phyloP scores from a whole-genome alignment of 1,284 basidiomycete genomes.

The Malassezia dermatis region DNA sequence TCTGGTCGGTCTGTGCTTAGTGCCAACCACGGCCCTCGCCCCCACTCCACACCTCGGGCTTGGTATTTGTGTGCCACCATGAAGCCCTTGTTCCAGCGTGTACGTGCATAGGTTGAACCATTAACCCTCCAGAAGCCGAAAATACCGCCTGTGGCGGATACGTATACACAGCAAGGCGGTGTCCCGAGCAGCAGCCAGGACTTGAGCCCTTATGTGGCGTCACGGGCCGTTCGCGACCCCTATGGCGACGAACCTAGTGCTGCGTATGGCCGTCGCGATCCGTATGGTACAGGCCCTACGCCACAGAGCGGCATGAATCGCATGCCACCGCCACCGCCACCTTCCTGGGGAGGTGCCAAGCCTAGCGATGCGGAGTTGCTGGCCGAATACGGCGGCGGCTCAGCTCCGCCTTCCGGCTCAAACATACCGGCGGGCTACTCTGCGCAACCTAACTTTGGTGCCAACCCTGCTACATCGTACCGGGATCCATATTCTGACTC shows the following conservation, averaged over 20 bases:
- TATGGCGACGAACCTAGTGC: not conserved
- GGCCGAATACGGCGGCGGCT: slow-evolving; percentile 40
- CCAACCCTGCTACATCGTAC: not conserved
- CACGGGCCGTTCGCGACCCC: not conserved
- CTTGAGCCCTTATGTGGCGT: slow-evolving; percentile 1
- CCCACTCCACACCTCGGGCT: slow-evolving; percentile 1
- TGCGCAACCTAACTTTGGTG: not conserved
- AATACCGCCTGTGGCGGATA: slow-evolving; percentile 6
- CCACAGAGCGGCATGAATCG: not conserved
- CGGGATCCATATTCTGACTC: slow-evolving; percentile 3
- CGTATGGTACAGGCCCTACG: not conserved
- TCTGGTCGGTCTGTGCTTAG: not conserved
- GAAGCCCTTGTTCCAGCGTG: slow-evolving; percentile 12
- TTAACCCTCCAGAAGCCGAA: slow-evolving; percentile 1
- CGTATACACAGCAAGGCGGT: not conserved
- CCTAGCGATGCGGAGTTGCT: slow-evolving; percentile 30
- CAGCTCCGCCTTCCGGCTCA: not conserved
- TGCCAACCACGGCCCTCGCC: not conserved
- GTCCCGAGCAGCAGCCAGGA: not conserved
- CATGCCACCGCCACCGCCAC: not conserved
- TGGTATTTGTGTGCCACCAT: not conserved
- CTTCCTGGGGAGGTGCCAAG: not conserved
- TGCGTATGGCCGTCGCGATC: not conserved
- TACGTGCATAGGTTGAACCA: not conserved
- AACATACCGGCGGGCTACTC: not conserved